phyloP scores from a whole-genome alignment of 805 yeast genomes.

The Isabelozyma pseudorhagii region DNA sequence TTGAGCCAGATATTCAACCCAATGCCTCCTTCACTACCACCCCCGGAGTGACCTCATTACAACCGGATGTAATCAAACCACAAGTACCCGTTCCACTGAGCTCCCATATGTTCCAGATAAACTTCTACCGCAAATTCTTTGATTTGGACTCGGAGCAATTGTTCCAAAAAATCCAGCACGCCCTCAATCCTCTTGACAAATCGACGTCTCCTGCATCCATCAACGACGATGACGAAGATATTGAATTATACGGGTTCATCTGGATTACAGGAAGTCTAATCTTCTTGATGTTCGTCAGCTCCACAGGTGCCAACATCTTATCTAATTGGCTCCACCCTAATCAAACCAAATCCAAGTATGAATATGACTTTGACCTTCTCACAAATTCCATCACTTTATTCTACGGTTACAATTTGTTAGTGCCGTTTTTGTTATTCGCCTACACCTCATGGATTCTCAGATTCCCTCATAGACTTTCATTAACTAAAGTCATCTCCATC shows the following conservation, averaged over 20 bases:
- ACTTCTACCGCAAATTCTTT: constrained; percentile 63
- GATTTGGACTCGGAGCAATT: constrained; percentile 69
- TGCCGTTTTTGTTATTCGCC: constrained; percentile 58
- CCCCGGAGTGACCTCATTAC: background rate
- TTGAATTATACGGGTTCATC: constrained; percentile 81
- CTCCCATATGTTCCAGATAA: constrained; percentile 50
- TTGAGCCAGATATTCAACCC: constrained; percentile 4
- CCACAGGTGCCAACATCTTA: constrained; percentile 66
- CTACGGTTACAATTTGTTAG: constrained; percentile 69
- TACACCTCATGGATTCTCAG: constrained; percentile 52
- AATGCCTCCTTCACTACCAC: background rate
- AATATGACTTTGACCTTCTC: constrained; percentile 58
- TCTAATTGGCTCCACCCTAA: constrained; percentile 49
- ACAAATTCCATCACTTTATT: constrained; percentile 67
- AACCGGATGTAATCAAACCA: constrained; percentile 25
- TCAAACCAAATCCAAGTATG: constrained; percentile 43
- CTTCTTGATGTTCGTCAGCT: constrained; percentile 68
- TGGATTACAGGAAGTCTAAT: constrained; percentile 89
- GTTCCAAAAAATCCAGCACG: constrained; percentile 46
- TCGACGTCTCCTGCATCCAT: constrained; percentile 11
- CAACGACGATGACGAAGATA: constrained; percentile 22
- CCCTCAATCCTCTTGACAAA: constrained; percentile 53
- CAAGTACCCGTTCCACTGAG: constrained; percentile 11
- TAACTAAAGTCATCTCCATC: constrained; percentile 63
- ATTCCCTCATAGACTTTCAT: constrained; percentile 45